Evolutionary conservation across 495 filamentous ascomycete species (phyloP).

Genomic region (Podospora tetraspora): DNA sequence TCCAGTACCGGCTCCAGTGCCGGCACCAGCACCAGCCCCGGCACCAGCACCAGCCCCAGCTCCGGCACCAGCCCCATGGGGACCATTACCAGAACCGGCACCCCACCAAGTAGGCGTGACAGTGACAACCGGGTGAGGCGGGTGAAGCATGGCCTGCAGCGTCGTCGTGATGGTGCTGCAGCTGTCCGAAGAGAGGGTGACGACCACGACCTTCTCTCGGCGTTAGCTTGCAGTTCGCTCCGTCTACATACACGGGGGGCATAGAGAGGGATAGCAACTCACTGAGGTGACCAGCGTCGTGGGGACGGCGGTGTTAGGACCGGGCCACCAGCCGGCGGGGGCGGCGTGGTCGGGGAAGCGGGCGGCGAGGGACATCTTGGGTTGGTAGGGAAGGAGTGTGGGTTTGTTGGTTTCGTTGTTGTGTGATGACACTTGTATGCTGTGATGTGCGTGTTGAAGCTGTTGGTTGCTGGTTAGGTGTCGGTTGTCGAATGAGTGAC

Average conservation of each 20-base stretch:
- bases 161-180: background rate
- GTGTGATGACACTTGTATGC: background rate
- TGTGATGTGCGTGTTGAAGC: background rate
- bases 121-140: background rate
- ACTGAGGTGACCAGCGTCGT: background rate
- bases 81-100: background rate
- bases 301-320: background rate
- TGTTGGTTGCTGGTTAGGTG: background rate
- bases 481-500: background rate
- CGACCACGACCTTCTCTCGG: background rate
- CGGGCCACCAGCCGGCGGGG: background rate
- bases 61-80: no score
- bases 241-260: background rate
- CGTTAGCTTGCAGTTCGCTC: background rate
- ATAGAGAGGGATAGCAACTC: background rate
- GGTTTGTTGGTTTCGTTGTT: background rate
- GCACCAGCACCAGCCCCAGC: no score
- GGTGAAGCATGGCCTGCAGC: background rate
- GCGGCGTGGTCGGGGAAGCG: background rate
- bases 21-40: background rate
- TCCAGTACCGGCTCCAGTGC: background rate
- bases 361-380: background rate
- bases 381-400: background rate
- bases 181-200: background rate
- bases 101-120: background rate